Evolutionary conservation across 2,329 filamentous ascomycete species (phyloP), one percentile per base, ranked within the genome.

Genomic region (Phyllachora maydis): DNA sequence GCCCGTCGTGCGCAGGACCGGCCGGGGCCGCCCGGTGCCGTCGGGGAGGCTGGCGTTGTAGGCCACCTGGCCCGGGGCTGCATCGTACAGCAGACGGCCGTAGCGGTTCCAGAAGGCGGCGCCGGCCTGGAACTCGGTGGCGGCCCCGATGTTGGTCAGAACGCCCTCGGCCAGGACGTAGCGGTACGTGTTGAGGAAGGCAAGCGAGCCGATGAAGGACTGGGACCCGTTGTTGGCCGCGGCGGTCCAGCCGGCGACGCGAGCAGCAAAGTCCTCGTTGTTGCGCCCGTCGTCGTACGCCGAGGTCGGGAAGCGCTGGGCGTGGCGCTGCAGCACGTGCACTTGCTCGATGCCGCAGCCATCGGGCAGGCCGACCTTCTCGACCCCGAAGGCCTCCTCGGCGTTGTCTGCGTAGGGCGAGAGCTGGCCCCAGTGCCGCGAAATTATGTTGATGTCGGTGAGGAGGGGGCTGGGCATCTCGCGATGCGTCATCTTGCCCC

Each of bases 271-370:
- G 8, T 40, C 34, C 21, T 48, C 46, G 30, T 62, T 51, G 30
- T 57, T 59, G 12, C 30, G 33, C 1, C 55, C 59, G 31, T 66
- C 61, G 29, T 60, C 47, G 14, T 42, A 42, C 28, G 40, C 44
- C 11, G 43, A 39, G 25, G 41, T 46, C 8, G 43, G 56, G 20
- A 60, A 64, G 13, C 61, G 50, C 29, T 65, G 46, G 1, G 56
- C 55, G 37, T 66, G 62, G 14, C 62, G 50, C 34, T 65, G 59
- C 10, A 67, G 46, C 5, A 51, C 43, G 31, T 64, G 59, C 1
- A 47, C 57, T 35, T 64, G 57, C 28, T 59, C 54, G 26, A 65
- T 41, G 36, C 63, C 58, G 39, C 62, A 66, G n/a, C 56, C 57
- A 22, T 50, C 41, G 1, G 62, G 61, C 6, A 58, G 36, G 4